Percentiles rank a stretch among this genome's conserved stretches.
phyloP scores from a whole-genome alignment of 2,329 filamentous ascomycete genomes.

The Trichophyton schoenleinii region DNA sequence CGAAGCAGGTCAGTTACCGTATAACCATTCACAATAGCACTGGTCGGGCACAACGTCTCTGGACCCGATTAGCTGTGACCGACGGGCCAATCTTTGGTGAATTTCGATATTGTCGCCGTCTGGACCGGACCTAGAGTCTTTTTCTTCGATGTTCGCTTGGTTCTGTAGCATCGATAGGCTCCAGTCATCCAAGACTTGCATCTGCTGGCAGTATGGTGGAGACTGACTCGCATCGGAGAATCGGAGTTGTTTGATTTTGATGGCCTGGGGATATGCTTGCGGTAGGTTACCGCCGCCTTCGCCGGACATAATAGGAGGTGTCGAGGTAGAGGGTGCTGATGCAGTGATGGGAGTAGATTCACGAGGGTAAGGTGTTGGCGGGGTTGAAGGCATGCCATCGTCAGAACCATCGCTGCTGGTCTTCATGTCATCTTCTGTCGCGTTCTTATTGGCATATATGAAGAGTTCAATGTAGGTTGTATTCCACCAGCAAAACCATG shows the following conservation, averaged over 20 bases:
- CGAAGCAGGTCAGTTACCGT: conserved; percentile 4
- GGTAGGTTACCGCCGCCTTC: not conserved
- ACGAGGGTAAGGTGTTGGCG: not conserved
- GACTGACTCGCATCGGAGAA: conserved; percentile 26
- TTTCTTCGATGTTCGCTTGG: conserved; percentile 21
- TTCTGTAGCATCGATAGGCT: conserved; percentile 19
- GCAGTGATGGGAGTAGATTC: not conserved
- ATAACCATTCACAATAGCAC: conserved; percentile 14
- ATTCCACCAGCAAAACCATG: conserved; percentile 62
- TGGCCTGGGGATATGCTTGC: conserved; percentile 41
- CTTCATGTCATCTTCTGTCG: not conserved
- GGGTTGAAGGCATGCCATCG: not conserved
- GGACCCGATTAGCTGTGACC: not conserved
- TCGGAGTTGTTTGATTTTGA: conserved; percentile 56
- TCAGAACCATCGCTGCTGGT: conserved; percentile 5
- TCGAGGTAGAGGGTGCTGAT: conserved; percentile 8
- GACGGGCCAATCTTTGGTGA: not conserved
- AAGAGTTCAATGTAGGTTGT: conserved; percentile 54
- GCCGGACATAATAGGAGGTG: conserved; percentile 7
- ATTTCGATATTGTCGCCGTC: not conserved
- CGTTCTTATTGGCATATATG: conserved; percentile 43
- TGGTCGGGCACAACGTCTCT: not conserved
- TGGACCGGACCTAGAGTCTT: not conserved
- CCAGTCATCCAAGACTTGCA: conserved; percentile 45
- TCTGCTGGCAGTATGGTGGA: conserved; percentile 52